Conservation (phyloP, 176 grass and related monocot genomes). For the Carex littledalei region DNA sequence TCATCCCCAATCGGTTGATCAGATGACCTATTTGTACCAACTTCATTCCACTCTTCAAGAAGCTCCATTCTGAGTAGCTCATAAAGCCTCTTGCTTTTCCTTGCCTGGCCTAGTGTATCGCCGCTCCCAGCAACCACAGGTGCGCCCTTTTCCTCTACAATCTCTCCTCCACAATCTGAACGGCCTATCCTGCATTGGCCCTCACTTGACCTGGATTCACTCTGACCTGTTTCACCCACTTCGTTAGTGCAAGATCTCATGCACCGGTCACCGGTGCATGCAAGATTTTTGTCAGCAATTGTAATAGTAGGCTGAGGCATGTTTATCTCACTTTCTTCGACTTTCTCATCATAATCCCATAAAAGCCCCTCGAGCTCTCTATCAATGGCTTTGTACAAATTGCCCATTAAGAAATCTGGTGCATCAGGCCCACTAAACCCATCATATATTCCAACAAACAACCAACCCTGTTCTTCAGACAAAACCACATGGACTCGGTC, state of each 20-base stretch:
- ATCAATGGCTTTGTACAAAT: slow-evolving; percentile 90
- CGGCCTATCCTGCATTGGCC: neutral
- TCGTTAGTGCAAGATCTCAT: slow-evolving; percentile 23
- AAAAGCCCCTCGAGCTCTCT: slow-evolving; percentile 81
- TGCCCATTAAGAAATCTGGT: slow-evolving; percentile 85
- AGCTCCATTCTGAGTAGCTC: slow-evolving; percentile 82
- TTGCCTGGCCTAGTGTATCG: slow-evolving; percentile 34
- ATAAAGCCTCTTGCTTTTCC: slow-evolving; percentile 79
- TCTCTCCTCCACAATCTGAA: slow-evolving; percentile 56
- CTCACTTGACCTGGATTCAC: slow-evolving; percentile 24
- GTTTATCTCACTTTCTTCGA: slow-evolving; percentile 30
- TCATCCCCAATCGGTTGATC: neutral
- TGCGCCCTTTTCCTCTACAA: neutral
- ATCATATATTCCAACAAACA: slow-evolving; percentile 96
- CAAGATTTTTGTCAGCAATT: slow-evolving; percentile 26
- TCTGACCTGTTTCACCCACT: slow-evolving; percentile 24
- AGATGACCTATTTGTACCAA: slow-evolving; percentile 4
- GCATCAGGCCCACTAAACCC: slow-evolving; percentile 90
- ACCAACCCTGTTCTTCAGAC: slow-evolving; percentile 89
- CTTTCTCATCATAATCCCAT: slow-evolving; percentile 71
- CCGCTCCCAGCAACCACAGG: slow-evolving; percentile 4
- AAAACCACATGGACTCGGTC: slow-evolving; percentile 89
- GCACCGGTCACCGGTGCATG: neutral
- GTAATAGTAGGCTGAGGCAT: slow-evolving; percentile 32
- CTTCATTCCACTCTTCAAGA: slow-evolving; percentile 47